A percentile compares a stretch with the other conserved stretches of the same genome.
Conservation (phyloP, 2,329 filamentous ascomycete genomes). For the Aspergillus tanneri region DNA sequence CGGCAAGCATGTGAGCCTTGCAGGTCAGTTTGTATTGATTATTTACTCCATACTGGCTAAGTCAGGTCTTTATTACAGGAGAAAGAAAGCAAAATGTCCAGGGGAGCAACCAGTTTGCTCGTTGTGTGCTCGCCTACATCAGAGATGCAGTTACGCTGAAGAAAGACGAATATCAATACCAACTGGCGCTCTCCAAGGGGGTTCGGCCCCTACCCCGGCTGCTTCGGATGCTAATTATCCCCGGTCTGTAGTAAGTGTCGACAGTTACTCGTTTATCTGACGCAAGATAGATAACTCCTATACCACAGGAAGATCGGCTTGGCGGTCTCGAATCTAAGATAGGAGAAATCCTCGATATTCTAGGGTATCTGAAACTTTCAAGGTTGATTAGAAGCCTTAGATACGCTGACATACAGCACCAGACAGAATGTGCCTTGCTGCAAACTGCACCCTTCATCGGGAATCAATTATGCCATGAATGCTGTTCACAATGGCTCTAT, state of each 20-base stretch:
- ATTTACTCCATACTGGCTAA: neutral
- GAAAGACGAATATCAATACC: conserved; percentile 28
- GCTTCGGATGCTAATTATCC: conserved; percentile 14
- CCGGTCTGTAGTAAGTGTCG: conserved; percentile 21
- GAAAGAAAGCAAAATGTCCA: conserved; percentile 54
- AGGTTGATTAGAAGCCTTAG: neutral
- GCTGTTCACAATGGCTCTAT: conserved; percentile 6
- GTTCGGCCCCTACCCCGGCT: conserved; percentile 4
- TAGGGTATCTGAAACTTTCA: conserved; percentile 31
- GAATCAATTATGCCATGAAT: no score
- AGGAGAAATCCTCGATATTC: conserved; percentile 35
- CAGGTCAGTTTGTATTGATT: conserved; percentile 28
- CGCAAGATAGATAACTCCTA: neutral
- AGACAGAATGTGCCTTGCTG: conserved; percentile 18
- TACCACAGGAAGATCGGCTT: conserved; percentile 33
- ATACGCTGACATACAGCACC: conserved; percentile 2
- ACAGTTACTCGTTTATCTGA: neutral
- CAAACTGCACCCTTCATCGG: no score
- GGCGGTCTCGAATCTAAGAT: conserved; percentile 36
- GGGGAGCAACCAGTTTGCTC: conserved; percentile 53
- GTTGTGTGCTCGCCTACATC: conserved; percentile 50
- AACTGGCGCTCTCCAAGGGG: conserved; percentile 2
- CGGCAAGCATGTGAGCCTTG: conserved; percentile 46
- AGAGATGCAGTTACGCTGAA: conserved; percentile 48
- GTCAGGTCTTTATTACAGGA: conserved; percentile 32